Conservation (phyloP, 257 asterid species). For the Perilla frutescens region DNA sequence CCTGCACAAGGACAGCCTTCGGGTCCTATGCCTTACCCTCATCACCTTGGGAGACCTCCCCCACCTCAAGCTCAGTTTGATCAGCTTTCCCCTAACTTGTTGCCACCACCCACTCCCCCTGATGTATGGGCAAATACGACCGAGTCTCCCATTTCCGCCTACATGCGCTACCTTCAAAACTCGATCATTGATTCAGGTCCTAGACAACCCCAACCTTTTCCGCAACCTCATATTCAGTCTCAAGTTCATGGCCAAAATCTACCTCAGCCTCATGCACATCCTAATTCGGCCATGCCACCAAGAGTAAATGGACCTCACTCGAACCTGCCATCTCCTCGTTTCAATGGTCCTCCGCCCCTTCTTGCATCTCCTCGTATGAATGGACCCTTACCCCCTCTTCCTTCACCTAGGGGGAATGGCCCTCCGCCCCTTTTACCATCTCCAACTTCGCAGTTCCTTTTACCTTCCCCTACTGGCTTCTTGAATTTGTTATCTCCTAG, state of each 20-base stretch:
- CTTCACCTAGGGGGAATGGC: conserved; percentile 61
- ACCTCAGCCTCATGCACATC: conserved; percentile 27
- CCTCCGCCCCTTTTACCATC: conserved; percentile 75
- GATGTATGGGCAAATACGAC: conserved; percentile 78
- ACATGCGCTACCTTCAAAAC: conserved; percentile 87
- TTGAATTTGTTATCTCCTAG: conserved; percentile 71
- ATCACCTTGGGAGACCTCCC: conserved; percentile 55
- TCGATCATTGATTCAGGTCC: conserved; percentile 66
- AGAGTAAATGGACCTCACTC: conserved; percentile 54
- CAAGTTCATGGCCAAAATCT: conserved; percentile 40
- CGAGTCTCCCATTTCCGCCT: conserved; percentile 87
- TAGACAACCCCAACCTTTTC: conserved; percentile 43
- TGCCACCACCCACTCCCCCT: conserved; percentile 63
- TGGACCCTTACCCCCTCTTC: conserved; percentile 61
- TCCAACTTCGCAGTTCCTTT: conserved; percentile 82
- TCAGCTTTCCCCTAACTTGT: conserved; percentile 54
- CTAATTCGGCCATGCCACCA: conserved; percentile 37
- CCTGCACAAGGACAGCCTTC: conserved; percentile 47
- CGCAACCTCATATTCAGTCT: conserved; percentile 41
- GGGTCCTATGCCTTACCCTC: conserved; percentile 50
- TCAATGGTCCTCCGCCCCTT: conserved; percentile 54
- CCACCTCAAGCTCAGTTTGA: conserved; percentile 56
- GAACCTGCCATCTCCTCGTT: conserved; percentile 55
- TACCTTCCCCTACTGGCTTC: conserved; percentile 85
- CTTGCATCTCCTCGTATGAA: conserved; percentile 62